Conservation (phyloP, 2,329 filamentous ascomycete genomes). For the Celoporthe dispersa region DNA sequence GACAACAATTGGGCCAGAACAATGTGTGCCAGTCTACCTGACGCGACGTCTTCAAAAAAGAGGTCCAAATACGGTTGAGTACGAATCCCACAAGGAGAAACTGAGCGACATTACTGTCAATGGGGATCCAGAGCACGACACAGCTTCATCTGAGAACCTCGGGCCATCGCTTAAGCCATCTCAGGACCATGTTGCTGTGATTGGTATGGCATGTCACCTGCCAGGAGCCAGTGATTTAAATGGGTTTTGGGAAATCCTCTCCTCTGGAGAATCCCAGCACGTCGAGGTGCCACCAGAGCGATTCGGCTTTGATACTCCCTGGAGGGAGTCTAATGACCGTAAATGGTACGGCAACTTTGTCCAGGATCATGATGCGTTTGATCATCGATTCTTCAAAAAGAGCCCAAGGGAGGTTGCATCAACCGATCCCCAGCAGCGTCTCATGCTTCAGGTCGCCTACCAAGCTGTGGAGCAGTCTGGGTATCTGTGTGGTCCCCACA, state of each 20-base stretch:
- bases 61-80: too few relatives aligned
- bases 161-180: background rate
- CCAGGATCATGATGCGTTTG: conserved; percentile 38
- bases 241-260: conserved; percentile 33
- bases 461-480: conserved; percentile 41
- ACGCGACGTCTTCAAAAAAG: too few relatives aligned
- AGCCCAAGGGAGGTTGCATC: conserved; percentile 40
- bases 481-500: conserved; percentile 23
- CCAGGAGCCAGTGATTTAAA: conserved; percentile 34
- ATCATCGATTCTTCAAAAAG: conserved; percentile 47
- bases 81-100: too few relatives aligned
- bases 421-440: conserved; percentile 46
- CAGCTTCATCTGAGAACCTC: too few relatives aligned
- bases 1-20: too few relatives aligned
- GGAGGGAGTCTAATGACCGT: background rate
- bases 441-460: conserved; percentile 46
- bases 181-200: conserved; percentile 40
- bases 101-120: too few relatives aligned
- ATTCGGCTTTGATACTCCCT: background rate
- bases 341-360: conserved; percentile 35
- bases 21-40: too few relatives aligned
- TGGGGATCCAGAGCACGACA: conserved; percentile 25
- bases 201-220: conserved; percentile 43
- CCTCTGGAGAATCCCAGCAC: conserved; percentile 22
- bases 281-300: conserved; percentile 5